Evolutionary conservation across 2,329 filamentous ascomycete genomes (phyloP), one percentile per base, ranked within the genome.

Genomic region (Capronia coronata): DNA sequence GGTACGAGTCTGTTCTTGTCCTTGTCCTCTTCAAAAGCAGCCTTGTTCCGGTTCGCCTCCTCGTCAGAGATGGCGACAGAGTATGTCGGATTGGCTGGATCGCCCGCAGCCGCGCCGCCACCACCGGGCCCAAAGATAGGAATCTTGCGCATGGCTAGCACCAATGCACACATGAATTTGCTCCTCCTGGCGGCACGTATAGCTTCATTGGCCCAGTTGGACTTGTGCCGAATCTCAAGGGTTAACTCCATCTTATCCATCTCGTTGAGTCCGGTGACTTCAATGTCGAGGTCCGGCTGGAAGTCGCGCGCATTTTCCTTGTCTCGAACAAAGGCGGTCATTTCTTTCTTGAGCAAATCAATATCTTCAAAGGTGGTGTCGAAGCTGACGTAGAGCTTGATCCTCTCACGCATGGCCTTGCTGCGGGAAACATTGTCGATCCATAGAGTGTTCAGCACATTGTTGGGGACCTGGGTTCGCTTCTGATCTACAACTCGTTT

Each of bases 161-260:
- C 83, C 51, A 98, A 74, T 0, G 93, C 93, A 64, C 90, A 95
- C 82, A 97, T 94, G 71, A 98, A 97, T 69, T 95, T 97, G 66
- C 86, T 94, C 53, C 91, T 83, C 45, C 90, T 82, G 5, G 84
- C 78, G 14, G 84, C 83, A 34, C 90, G 85, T 34, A 96, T 77
- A 1, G 79, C 76, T 59, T 95, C 91, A 68, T 96, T 89, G 59
- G 87, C 81, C 86, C 87, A 91, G 70, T 91, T 93, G 50, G 84
- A 87, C 71, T 97, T 97, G 75, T 97, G 89, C 63, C 85, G 82
- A 64, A 96, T 89, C 61, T 86, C 83, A 32, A 96, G 76, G 61
- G 82, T 82, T 48, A 98, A 79, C 60, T 86, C 78, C 43, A 97
- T 75, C 71, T 95, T 95, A 69, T 94, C 87, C 73, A 94, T 82